These are phyloP conservation scores for Alnus rubra DNA, from an alignment of 306 rosid species.

Conservation along the genomic window DNA sequence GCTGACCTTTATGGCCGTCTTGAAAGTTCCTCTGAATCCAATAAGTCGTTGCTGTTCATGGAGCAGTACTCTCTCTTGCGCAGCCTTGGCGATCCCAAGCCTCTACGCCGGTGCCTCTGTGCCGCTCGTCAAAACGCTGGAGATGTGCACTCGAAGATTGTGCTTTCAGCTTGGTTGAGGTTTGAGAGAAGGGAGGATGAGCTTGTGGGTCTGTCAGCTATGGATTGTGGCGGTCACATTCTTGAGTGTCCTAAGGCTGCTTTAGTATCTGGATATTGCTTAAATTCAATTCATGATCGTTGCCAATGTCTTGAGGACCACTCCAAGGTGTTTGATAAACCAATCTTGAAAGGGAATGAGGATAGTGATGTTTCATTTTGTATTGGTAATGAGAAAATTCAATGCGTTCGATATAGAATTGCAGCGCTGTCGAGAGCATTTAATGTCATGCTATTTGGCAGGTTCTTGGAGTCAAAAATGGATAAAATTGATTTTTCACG, in stretches of 20 bases:
- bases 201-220: conserved; percentile 49
- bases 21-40: conserved; percentile 47
- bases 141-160: conserved; percentile 67
- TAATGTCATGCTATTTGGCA: conserved; percentile 71
- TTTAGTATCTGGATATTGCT: conserved; percentile 50
- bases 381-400: conserved; percentile 55
- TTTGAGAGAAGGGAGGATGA: conserved; percentile 84
- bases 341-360: conserved; percentile 27
- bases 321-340: conserved; percentile 24
- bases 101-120: conserved; percentile 65
- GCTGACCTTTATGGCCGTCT: conserved; percentile 55
- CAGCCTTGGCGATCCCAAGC: conserved; percentile 61
- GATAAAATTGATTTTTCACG: conserved; percentile 58
- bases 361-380: conserved; percentile 59
- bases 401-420: conserved; percentile 52
- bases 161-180: conserved; percentile 73
- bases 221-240: conserved; percentile 68
- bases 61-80: conserved; percentile 64
- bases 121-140: conserved; percentile 59
- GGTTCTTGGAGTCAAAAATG: conserved; percentile 58
- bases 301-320: conserved; percentile 53
- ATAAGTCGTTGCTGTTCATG: conserved; percentile 45
- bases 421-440: conserved; percentile 67
- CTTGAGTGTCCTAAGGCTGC: conserved; percentile 76
- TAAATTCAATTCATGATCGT: conserved; percentile 33